A percentile compares a stretch with the other conserved stretches of the same genome.
Conservation (phyloP, 2,329 filamentous ascomycete species). For the Cladophialophora exuberans region DNA sequence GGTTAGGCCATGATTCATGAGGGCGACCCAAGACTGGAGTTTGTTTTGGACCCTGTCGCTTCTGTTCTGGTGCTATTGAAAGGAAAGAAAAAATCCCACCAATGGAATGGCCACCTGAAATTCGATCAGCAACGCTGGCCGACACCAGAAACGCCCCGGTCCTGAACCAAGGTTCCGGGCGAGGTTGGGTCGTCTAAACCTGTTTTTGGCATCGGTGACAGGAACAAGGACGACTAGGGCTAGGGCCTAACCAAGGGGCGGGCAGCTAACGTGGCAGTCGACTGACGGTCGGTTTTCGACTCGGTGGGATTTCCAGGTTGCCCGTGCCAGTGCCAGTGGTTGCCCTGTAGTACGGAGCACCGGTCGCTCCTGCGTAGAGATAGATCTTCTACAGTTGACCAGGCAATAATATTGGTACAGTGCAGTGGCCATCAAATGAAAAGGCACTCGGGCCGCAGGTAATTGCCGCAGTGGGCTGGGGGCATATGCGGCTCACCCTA, state of each 20-base stretch:
- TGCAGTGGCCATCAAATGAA: too few species aligned
- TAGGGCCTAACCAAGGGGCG: conserved; percentile 18
- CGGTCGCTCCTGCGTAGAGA: not conserved
- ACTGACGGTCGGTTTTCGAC: conserved; percentile 5
- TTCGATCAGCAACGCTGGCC: conserved; percentile 27
- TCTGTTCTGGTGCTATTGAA: conserved; percentile 7
- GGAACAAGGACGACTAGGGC: conserved; percentile 16
- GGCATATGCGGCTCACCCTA: too few species aligned
- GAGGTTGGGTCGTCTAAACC: conserved; percentile 18
- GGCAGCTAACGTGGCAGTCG: conserved; percentile 12
- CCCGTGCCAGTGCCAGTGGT: not conserved
- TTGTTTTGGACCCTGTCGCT: not conserved
- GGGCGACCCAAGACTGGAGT: too few species aligned
- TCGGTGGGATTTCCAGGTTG: not conserved
- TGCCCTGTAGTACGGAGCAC: conserved; percentile 1
- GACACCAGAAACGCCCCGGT: conserved; percentile 23
- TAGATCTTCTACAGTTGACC: too few species aligned
- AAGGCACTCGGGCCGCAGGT: too few species aligned
- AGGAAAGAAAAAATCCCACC: conserved; percentile 5
- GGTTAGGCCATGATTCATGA: not conserved
- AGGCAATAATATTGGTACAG: too few species aligned
- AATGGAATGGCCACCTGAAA: conserved; percentile 20
- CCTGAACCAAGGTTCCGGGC: conserved; percentile 19
- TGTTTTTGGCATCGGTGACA: conserved; percentile 23
- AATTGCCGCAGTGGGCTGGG: too few species aligned